These are phyloP conservation scores for Venturia aucupariae DNA, from an alignment of 2,329 filamentous ascomycete species.

Conservation along the genomic window DNA sequence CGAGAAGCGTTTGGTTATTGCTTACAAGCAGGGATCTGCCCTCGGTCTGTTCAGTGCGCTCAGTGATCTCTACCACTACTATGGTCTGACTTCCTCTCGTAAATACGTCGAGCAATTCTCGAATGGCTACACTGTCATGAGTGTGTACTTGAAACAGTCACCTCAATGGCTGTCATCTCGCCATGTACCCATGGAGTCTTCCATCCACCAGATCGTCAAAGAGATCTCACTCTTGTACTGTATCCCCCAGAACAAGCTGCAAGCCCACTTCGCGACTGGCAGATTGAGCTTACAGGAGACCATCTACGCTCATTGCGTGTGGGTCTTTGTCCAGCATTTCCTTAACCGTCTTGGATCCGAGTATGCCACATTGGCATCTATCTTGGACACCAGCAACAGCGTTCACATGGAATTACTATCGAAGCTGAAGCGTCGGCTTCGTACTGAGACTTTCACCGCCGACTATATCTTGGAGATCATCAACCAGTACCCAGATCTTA, in stretches of 20 bases:
- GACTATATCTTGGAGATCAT: conserved; percentile 99
- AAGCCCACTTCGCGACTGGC: conserved; percentile 76
- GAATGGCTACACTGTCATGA: conserved; percentile 96
- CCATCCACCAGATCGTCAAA: conserved; percentile 98
- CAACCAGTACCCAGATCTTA: conserved; percentile 74
- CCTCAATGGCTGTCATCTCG: conserved; percentile 36
- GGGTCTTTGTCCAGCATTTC: conserved; percentile 98
- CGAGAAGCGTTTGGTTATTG: conserved; percentile 90
- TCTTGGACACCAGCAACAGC: conserved; percentile 73
- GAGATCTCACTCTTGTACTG: conserved; percentile 96
- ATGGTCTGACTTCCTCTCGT: conserved; percentile 87
- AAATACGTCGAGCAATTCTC: conserved; percentile 98
- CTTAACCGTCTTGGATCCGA: conserved; percentile 88
- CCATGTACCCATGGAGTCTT: conserved; percentile 77
- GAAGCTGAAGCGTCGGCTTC: conserved; percentile 89
- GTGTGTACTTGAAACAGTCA: conserved; percentile 70
- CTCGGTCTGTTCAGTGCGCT: conserved; percentile 90
- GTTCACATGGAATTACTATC: conserved; percentile 78
- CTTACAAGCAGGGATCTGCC: conserved; percentile 87
- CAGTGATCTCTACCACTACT: conserved; percentile 97
- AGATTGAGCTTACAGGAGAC: conserved; percentile 89
- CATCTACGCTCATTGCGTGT: conserved; percentile 93
- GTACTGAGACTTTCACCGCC: conserved; percentile 93
- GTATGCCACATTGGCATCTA: conserved; percentile 75
- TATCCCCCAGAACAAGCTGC: conserved; percentile 94